phyloP scores from a whole-genome alignment of 345 rosid genomes.

The Euphorbia pulcherrima region DNA sequence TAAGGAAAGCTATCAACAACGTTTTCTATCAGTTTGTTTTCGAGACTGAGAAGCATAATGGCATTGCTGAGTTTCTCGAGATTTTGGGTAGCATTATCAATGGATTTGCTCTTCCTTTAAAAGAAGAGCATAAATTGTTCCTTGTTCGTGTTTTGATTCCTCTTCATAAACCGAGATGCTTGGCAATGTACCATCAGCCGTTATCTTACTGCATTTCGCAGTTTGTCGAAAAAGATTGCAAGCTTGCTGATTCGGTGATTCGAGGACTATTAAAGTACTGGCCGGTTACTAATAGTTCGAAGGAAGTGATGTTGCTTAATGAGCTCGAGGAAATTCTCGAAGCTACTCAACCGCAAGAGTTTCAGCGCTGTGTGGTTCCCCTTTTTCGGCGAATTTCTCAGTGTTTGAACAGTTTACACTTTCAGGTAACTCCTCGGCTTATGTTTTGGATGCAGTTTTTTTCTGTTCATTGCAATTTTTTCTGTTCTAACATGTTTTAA shows the following conservation, averaged over 20 bases:
- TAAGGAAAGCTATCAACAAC: constrained; percentile 63
- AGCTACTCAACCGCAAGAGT: constrained; percentile 66
- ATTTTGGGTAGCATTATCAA: constrained; percentile 70
- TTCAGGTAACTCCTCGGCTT: constrained; percentile 79
- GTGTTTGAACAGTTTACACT: constrained; percentile 68
- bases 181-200: constrained; percentile 67
- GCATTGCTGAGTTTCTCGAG: constrained; percentile 66
- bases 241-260: constrained; percentile 58
- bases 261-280: constrained; percentile 61
- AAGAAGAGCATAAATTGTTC: constrained; percentile 70
- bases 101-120: constrained; percentile 70
- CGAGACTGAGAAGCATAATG: constrained; percentile 70
- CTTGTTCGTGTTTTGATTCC: constrained; percentile 62
- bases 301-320: constrained; percentile 63
- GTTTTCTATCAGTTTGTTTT: constrained; percentile 58
- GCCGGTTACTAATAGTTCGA: constrained; percentile 67
- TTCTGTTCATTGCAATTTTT: no score
- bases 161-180: constrained; percentile 66
- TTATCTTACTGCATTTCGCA: constrained; percentile 61
- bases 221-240: constrained; percentile 71
- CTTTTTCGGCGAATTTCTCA: constrained; percentile 59
- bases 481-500: no score
- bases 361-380: constrained; percentile 66
- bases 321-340: constrained; percentile 72
- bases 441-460: no score